Evolutionary conservation across 495 filamentous ascomycete genomes (phyloP).

Genomic region (Daldinia bambusicola): DNA sequence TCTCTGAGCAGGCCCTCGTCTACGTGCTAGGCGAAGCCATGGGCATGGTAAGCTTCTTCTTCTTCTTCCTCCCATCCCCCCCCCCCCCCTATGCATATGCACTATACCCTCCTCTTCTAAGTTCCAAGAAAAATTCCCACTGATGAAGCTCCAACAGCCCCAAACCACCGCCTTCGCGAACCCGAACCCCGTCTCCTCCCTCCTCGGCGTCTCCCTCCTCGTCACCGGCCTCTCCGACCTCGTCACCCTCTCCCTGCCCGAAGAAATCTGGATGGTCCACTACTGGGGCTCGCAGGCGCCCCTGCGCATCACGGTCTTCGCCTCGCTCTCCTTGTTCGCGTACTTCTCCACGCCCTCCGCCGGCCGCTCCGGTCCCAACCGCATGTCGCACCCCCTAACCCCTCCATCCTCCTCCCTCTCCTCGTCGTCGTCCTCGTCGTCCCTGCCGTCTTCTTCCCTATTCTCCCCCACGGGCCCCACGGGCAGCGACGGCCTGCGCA

Average conservation of each 20-base stretch:
- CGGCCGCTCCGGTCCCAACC: conserved; percentile 29
- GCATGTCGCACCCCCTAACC: conserved; percentile 45
- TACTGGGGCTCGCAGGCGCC: conserved; percentile 79
- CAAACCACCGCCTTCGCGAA: conserved; percentile 66
- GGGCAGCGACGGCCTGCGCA: conserved; percentile 73
- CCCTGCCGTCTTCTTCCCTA: neutral
- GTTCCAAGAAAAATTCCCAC: neutral
- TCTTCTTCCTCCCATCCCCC: conserved; percentile 8
- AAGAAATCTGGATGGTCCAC: conserved; percentile 68
- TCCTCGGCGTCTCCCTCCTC: conserved; percentile 75
- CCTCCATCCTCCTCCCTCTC: neutral
- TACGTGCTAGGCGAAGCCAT: conserved; percentile 85
- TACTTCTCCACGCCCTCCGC: conserved; percentile 65
- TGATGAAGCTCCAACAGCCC: no score
- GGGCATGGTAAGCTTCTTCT: conserved; percentile 67
- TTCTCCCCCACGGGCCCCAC: conserved; percentile 41
- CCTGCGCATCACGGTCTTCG: conserved; percentile 72
- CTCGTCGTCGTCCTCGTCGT: conserved; percentile 4
- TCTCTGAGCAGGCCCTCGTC: conserved; percentile 83
- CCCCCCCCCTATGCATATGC: neutral
- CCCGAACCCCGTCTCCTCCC: conserved; percentile 72
- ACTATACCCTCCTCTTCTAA: neutral
- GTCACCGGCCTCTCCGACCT: conserved; percentile 77
- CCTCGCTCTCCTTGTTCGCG: conserved; percentile 71
- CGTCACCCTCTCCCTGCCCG: conserved; percentile 73